Percentiles rank a stretch among this genome's conserved stretches.
Conservation (phyloP, 257 asterid species). For the Nicotiana attenuata region DNA sequence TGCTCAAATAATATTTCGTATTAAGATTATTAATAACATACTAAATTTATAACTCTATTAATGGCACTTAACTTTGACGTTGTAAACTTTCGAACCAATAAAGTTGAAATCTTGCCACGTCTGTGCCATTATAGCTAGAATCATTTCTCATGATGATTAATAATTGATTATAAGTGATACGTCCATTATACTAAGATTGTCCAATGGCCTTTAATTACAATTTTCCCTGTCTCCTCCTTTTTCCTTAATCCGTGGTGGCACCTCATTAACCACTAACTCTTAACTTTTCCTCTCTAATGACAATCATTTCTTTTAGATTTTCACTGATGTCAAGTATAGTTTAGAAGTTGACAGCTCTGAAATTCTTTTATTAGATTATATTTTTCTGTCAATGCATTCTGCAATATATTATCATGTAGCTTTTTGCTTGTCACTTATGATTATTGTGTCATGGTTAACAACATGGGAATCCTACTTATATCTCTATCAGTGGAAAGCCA, state of each 20-base stretch:
- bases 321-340: conserved; percentile 47
- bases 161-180: conserved; percentile 7
- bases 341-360: conserved; percentile 40
- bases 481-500: conserved; percentile 25
- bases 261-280: conserved; percentile 38
- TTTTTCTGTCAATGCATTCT: background rate
- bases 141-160: conserved; percentile 2
- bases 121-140: too few relatives aligned
- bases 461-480: conserved; percentile 24
- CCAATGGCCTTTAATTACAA: conserved; percentile 25
- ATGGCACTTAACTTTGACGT: too few relatives aligned
- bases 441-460: conserved; percentile 8
- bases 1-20: too few relatives aligned
- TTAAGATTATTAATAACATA: too few relatives aligned
- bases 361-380: background rate
- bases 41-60: too few relatives aligned
- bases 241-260: conserved; percentile 22
- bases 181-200: conserved; percentile 20
- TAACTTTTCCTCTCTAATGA: conserved; percentile 7
- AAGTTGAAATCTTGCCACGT: too few relatives aligned
- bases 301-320: conserved; percentile 23
- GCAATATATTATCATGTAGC: background rate
- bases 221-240: conserved; percentile 28
- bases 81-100: too few relatives aligned
- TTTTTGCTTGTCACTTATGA: conserved; percentile 10